Percentiles rank a stretch among this genome's conserved stretches.
These are phyloP conservation scores for Tylopilus cervinicoccineus DNA, from an alignment of 768 basidiomycete species.

Conservation along the genomic window DNA sequence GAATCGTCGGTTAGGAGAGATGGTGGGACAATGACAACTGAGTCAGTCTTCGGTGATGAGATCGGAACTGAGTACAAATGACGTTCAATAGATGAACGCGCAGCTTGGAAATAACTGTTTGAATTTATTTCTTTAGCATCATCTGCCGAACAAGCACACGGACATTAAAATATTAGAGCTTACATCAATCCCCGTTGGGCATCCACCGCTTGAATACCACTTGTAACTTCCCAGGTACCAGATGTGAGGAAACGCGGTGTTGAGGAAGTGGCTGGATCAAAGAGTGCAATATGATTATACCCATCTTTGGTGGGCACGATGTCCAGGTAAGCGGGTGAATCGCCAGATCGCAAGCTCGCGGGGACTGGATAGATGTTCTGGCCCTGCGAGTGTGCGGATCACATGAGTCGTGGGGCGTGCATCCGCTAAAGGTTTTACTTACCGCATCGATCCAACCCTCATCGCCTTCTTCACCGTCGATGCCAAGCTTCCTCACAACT, in stretches of 20 bases:
- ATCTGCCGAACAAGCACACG: slow-evolving; percentile 18
- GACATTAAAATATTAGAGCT: slow-evolving; percentile 36
- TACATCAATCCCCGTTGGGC: slow-evolving; percentile 64
- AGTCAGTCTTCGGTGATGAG: slow-evolving; percentile 42
- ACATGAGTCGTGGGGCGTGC: slow-evolving; percentile 9
- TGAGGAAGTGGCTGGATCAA: slow-evolving; percentile 66
- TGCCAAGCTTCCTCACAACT: slow-evolving; percentile 76
- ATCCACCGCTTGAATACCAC: slow-evolving; percentile 71
- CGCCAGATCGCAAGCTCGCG: slow-evolving; percentile 35
- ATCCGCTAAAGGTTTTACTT: slow-evolving; percentile 27
- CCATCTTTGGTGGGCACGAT: slow-evolving; percentile 79
- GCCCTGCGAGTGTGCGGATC: slow-evolving; percentile 36
- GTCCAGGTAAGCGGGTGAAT: slow-evolving; percentile 78
- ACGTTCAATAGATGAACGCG: slow-evolving; percentile 78
- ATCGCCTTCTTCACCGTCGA: slow-evolving; percentile 82
- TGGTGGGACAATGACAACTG: slow-evolving; percentile 32
- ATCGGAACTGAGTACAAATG: slow-evolving; percentile 79
- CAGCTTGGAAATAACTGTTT: slow-evolving; percentile 84
- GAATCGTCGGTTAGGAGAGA: slow-evolving; percentile 50
- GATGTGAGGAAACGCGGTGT: slow-evolving; percentile 80
- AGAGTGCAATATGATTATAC: slow-evolving; percentile 90
- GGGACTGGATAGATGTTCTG: slow-evolving; percentile 64
- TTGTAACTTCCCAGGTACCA: slow-evolving; percentile 88
- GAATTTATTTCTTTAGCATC: slow-evolving; percentile 19
- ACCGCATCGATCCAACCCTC: slow-evolving; percentile 94